These are phyloP conservation scores for Trypanosoma caninum DNA, from an alignment of 208 protist species.

Conservation along the genomic window DNA sequence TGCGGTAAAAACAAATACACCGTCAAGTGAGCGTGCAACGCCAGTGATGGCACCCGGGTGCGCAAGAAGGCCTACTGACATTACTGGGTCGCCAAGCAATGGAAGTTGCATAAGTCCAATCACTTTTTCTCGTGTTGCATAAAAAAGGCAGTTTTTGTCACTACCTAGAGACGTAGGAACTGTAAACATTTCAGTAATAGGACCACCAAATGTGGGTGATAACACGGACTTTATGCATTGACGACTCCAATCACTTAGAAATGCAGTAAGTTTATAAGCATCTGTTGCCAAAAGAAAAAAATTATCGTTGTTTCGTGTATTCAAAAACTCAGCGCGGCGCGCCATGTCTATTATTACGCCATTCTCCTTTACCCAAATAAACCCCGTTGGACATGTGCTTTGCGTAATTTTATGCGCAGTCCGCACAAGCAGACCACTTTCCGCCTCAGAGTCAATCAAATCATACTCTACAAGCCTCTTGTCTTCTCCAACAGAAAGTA, in stretches of 20 bases:
- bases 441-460: conserved; percentile 77
- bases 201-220: conserved; percentile 91
- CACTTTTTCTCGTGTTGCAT: conserved; percentile 88
- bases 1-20: conserved; percentile 86
- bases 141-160: conserved; percentile 63
- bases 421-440: conserved; percentile 80
- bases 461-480: conserved; percentile 94
- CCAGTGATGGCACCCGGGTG: conserved; percentile 83
- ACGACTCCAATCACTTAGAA: conserved; percentile 78
- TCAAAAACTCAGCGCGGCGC: not conserved
- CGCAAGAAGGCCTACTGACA: conserved; percentile 91
- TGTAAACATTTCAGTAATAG: conserved; percentile 64
- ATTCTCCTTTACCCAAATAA: conserved; percentile 67
- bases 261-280: conserved; percentile 89
- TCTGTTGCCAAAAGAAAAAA: conserved; percentile 81
- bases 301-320: conserved; percentile 32
- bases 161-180: conserved; percentile 23
- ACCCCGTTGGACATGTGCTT: conserved; percentile 82
- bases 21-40: conserved; percentile 78
- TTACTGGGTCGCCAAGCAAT: conserved; percentile 89
- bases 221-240: conserved; percentile 90
- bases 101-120: conserved; percentile 92
- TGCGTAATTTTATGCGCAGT: conserved; percentile 90
- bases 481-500: conserved; percentile 93
- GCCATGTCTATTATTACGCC: conserved; percentile 31